Evolutionary conservation across 805 yeast species (phyloP), one percentile per base, ranked within the genome.

Genomic region (Phaffomyces opuntiae): DNA sequence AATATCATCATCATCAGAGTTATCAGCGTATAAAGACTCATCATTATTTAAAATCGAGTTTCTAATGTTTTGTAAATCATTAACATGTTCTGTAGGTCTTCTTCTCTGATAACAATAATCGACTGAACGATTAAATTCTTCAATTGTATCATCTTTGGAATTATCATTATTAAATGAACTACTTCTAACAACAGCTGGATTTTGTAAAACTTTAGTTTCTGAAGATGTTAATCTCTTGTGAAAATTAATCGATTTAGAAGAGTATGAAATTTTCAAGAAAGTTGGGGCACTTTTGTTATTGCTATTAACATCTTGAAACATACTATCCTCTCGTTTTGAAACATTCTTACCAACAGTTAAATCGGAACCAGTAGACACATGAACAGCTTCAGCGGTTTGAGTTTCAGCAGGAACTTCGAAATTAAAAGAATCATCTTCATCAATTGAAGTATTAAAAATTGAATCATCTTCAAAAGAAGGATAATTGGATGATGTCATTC

Each of bases 321-420:
- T 52, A n/a, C 60, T 55, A 21, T 57, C 59, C 35, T 54, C 56
- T 39, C 52, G 44, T 16, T 38, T 38, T 16, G 39, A 47, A 6
- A 45, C n/a, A 17, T 43, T 47, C 7, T 44, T 49, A 31, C 56
- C 56, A 19, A 59, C 54, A 7, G 59, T 54, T 12, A 55, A 26
- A 32, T 55, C 50, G 2, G 63, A 59, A 3, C 60, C 61, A 45
- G 54, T 57, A 7, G 62, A 53, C 2, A 58, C 46, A 16, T 53
- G 52, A 32, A 59, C 47, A 9, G 56, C 53, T 16, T 59, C 54
- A 19, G 62, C 63, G 34, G 53, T 33, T 43, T 56, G 57, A 11
- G 62, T 55, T 17, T 45, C 42, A 0, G 54, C 43, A 37, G 62
- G 61, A 4, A 57, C 38, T 38, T 58, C 63, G 42, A 56, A 55